Evolutionary conservation across 441 rosid genomes (phyloP), one percentile per base, ranked within the genome.

Genomic region (Adansonia rubrostipa): DNA sequence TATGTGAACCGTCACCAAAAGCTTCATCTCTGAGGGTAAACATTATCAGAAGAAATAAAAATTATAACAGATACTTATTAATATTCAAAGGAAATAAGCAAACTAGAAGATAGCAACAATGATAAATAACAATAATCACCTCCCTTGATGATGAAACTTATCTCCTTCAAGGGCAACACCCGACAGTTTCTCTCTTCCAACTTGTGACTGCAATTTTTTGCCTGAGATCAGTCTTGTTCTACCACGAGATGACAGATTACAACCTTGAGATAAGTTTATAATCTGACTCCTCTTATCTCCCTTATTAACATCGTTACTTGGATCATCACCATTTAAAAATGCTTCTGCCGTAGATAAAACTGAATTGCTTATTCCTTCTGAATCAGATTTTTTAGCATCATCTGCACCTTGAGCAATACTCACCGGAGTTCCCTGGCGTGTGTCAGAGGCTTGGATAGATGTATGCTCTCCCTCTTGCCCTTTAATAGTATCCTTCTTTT

Each of bases 221-320:
- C 84, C 88, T 7, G 92, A 75, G 79, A 87, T 78, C 72, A 85
- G 76, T 78, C 85, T 80, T 64, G 87, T 80, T 86, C 85, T 87
- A 40, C 82, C 79, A 73, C 89, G 86, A 77, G 90, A 87, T 74
- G 91, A 83, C 33, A 42, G 20, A 68, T 82, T 87, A 78, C 85
- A 84, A 74, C 89, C 84, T 48, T 82, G 83, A 80, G 95, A 53
- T 79, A 90, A 81, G 86, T 90, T 89, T 77, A 92, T 88, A 70
- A 88, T 84, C 75, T 93, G 87, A 72, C 90, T 89, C 77, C 80
- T 92, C 64, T 81, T 85, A 81, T 88, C 88, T 66, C 85, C 94
- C 57, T 63, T 62, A 47, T 78, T 81, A 19, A 80, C 80, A 82
- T 87, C 96, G 71, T 64, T 86, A 69, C 80, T 77, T 77, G 76